Evolutionary conservation across 2,329 filamentous ascomycete species (phyloP).

Genomic region (Stagonosporopsis vannaccii): DNA sequence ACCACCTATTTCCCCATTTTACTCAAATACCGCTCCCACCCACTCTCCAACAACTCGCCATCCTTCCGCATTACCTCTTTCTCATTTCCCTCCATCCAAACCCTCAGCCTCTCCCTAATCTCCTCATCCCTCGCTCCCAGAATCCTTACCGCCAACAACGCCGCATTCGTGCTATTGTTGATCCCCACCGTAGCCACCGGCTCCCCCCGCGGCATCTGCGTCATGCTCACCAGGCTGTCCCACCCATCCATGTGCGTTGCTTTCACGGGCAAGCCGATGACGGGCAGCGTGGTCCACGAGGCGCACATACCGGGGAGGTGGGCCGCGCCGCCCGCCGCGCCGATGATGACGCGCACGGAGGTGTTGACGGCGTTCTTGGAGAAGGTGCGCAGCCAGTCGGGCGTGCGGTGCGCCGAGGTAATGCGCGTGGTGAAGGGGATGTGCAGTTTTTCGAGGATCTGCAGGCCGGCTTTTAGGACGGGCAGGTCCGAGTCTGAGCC

Average conservation of each 20-base stretch:
- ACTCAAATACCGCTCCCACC: constrained; percentile 63
- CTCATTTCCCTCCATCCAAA: constrained; percentile 69
- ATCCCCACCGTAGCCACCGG: constrained; percentile 55
- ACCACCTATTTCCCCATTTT: constrained; percentile 44
- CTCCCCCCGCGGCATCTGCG: constrained; percentile 60
- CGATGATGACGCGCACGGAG: constrained; percentile 57
- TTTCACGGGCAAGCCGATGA: constrained; percentile 61
- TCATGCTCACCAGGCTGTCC: constrained; percentile 60
- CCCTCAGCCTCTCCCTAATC: constrained; percentile 65
- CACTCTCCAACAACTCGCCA: constrained; percentile 61
- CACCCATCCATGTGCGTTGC: constrained; percentile 58
- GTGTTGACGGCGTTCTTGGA: constrained; percentile 49
- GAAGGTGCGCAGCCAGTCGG: constrained; percentile 56
- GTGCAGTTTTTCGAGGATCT: constrained; percentile 72
- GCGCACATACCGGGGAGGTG: constrained; percentile 62
- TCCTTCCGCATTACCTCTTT: constrained; percentile 71
- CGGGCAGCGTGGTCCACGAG: constrained; percentile 57
- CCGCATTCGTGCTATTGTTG: constrained; percentile 57
- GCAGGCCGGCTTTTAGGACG: constrained; percentile 70
- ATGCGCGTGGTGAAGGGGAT: constrained; percentile 78
- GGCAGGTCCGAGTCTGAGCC: constrained; percentile 80
- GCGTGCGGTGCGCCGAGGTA: constrained; percentile 72
- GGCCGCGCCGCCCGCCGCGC: constrained; percentile 58
- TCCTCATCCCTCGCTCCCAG: constrained; percentile 58
- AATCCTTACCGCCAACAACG: constrained; percentile 56